phyloP scores from a whole-genome alignment of 2,329 filamentous ascomycete species.

The Botrytis fragariae region DNA sequence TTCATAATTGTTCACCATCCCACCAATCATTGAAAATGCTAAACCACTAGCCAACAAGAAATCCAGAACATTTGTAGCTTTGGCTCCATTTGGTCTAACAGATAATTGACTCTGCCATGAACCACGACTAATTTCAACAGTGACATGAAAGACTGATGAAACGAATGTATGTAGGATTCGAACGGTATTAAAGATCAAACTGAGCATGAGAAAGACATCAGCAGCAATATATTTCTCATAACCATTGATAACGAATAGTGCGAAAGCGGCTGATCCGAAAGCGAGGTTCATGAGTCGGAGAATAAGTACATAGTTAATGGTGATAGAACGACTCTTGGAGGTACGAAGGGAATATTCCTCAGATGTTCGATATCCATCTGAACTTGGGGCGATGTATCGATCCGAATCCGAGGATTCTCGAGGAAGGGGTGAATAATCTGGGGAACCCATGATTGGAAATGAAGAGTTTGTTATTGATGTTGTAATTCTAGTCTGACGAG shows the following conservation, averaged over 20 bases:
- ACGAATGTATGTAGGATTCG: not conserved
- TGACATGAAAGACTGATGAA: not conserved
- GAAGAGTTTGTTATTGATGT: not conserved
- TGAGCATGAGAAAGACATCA: not conserved
- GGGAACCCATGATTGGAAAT: constrained; percentile 6
- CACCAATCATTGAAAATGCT: not conserved
- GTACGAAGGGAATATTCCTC: not conserved
- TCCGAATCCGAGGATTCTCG: constrained; percentile 10
- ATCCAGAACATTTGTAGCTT: not conserved
- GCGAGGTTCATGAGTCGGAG: not conserved
- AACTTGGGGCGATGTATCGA: not conserved
- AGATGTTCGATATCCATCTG: not conserved
- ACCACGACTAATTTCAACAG: not conserved
- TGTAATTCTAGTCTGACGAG: not conserved
- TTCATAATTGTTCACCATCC: not conserved
- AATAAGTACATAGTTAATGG: constrained; percentile 6
- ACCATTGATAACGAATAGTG: not conserved
- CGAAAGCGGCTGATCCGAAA: constrained; percentile 1
- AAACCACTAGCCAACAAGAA: not conserved
- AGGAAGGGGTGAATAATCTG: not conserved
- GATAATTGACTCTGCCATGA: not conserved
- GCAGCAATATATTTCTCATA: not conserved
- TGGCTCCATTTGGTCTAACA: not conserved
- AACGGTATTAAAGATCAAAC: not conserved
- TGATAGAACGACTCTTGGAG: not conserved